These are phyloP conservation scores for Boeremia lycopersici DNA, from an alignment of 2,329 filamentous ascomycete species.

Conservation along the genomic window DNA sequence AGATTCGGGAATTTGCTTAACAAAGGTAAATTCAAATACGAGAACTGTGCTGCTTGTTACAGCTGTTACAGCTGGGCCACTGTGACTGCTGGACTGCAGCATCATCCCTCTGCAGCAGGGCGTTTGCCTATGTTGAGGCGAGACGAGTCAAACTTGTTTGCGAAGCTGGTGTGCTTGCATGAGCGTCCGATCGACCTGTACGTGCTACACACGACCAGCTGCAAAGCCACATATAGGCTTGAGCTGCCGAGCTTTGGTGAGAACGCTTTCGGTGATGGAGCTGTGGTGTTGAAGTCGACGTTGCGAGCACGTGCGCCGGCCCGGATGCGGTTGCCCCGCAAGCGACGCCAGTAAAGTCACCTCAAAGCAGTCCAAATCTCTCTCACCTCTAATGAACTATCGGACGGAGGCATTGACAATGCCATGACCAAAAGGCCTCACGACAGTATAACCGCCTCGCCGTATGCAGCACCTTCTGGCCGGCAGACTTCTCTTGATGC, in stretches of 20 bases:
- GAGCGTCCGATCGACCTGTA: background rate
- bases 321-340: constrained; percentile 2
- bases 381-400: constrained; percentile 1
- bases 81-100: background rate
- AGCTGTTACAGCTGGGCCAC: background rate
- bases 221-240: background rate
- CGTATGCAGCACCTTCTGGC: constrained; percentile 23
- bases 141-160: background rate
- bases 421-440: constrained; percentile 46
- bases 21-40: no score
- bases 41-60: no score
- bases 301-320: background rate
- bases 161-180: background rate
- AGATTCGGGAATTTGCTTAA: no score
- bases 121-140: background rate
- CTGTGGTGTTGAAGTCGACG: background rate
- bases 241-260: background rate
- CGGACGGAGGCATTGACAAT: constrained; percentile 20
- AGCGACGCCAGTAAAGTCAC: constrained; percentile 1
- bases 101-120: no score
- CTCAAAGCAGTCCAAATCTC: background rate
- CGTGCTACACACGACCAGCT: background rate
- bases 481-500: constrained; percentile 28
- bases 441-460: constrained; percentile 29
- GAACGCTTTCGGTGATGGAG: background rate